Evolutionary conservation across 176 grass and related monocot genomes (phyloP).

Genomic region (Poa annua): DNA sequence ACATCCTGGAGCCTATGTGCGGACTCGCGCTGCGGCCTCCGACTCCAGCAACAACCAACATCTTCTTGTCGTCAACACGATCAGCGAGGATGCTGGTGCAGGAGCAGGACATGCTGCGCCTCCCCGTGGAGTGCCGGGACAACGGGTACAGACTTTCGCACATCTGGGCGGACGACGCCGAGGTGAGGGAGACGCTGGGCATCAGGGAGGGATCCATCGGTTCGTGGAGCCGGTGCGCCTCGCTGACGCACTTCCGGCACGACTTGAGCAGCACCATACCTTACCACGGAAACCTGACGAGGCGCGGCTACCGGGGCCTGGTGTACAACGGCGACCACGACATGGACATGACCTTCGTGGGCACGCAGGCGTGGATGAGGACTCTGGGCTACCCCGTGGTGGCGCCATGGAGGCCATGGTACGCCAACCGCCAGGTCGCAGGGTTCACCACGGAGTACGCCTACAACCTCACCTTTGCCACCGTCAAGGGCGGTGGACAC

Average conservation of each 20-base stretch:
- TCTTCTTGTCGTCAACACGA: no score
- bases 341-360: conserved; percentile 7
- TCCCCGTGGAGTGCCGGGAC: conserved; percentile 55
- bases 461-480: conserved; percentile 65
- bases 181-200: conserved; percentile 51
- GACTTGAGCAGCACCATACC: conserved; percentile 47
- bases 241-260: conserved; percentile 28
- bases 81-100: no score
- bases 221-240: conserved; percentile 40
- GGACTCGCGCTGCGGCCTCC: no score
- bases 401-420: conserved; percentile 46
- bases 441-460: conserved; percentile 68
- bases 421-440: conserved; percentile 53
- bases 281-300: conserved; percentile 57
- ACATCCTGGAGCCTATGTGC: no score
- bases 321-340: conserved; percentile 68
- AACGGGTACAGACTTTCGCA: conserved; percentile 55
- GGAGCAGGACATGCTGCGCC: no score
- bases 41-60: no score
- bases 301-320: conserved; percentile 54
- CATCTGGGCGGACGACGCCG: conserved; percentile 63
- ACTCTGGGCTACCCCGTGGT: conserved; percentile 44
- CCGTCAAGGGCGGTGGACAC: conserved; percentile 2
- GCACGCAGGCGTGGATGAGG: conserved; percentile 56
- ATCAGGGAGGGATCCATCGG: conserved; percentile 48